A percentile compares a stretch with the other conserved stretches of the same genome.
phyloP scores from a whole-genome alignment of 2,329 filamentous ascomycete genomes.

The Diaporthe longicolla region DNA sequence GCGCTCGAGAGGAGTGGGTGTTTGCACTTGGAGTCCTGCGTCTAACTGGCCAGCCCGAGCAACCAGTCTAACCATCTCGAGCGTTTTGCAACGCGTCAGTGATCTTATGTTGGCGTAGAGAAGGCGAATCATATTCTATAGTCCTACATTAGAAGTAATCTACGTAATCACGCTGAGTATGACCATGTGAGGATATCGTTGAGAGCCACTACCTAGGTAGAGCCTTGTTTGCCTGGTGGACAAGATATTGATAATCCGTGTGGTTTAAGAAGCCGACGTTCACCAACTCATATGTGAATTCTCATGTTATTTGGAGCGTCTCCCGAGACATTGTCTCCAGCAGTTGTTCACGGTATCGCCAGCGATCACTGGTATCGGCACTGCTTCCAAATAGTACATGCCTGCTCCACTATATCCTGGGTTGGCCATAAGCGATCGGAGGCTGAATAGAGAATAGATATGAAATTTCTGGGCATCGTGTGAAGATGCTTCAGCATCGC shows the following conservation, averaged over 20 bases:
- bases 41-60: background rate
- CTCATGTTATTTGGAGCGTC: background rate
- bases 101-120: background rate
- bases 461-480: background rate
- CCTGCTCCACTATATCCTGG: background rate
- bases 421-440: too few relatives aligned
- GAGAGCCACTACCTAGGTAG: too few relatives aligned
- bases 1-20: too few relatives aligned
- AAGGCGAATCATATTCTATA: background rate
- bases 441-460: too few relatives aligned
- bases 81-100: background rate
- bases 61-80: background rate
- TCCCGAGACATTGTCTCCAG: too few relatives aligned
- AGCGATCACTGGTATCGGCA: background rate
- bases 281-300: background rate
- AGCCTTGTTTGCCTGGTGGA: background rate
- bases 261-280: background rate
- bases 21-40: background rate
- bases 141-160: slow-evolving; percentile 9
- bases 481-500: background rate
- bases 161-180: background rate
- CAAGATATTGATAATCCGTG: background rate
- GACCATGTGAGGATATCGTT: background rate
- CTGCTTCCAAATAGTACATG: background rate
- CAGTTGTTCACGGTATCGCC: background rate